A percentile compares a stretch with the other conserved stretches of the same genome.
Evolutionary conservation across 495 filamentous ascomycete genomes (phyloP).

Genomic region (Penicillium salamii): DNA sequence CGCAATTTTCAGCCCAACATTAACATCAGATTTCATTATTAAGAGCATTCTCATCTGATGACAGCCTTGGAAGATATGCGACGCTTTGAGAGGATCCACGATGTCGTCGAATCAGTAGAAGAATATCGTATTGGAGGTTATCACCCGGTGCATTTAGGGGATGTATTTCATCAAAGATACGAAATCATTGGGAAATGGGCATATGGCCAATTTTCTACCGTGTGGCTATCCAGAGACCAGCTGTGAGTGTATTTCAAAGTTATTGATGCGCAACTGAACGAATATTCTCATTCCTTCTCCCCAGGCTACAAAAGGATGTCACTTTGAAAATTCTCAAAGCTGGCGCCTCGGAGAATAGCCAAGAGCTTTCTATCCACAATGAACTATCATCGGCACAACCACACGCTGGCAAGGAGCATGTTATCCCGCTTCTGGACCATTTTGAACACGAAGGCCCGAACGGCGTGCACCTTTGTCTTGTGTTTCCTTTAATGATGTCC

Average conservation of each 20-base stretch:
- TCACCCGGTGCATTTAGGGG: conserved; percentile 23
- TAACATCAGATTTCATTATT: background rate
- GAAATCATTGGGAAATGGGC: background rate
- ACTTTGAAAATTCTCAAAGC: background rate
- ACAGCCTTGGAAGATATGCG: too few species aligned
- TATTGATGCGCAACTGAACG: too few species aligned
- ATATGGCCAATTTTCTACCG: background rate
- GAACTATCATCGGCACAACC: background rate
- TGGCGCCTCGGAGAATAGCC: background rate
- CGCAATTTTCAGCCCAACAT: too few species aligned
- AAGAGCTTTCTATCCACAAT: background rate
- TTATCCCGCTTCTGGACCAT: too few species aligned
- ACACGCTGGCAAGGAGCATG: too few species aligned
- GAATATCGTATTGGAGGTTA: conserved; percentile 22
- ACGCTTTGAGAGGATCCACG: conserved; percentile 19
- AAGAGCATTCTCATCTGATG: too few species aligned
- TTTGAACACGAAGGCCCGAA: too few species aligned
- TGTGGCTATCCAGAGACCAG: background rate
- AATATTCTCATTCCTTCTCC: too few species aligned
- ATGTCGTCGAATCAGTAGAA: conserved; percentile 22
- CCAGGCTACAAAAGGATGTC: background rate
- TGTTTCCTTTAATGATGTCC: too few species aligned
- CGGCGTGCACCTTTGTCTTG: too few species aligned
- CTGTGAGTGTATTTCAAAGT: background rate
- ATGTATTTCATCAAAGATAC: background rate